Percentiles rank a stretch among this genome's conserved stretches.
Conservation (phyloP, 352 stramenopile species). For the Phytopythium sindhum region DNA sequence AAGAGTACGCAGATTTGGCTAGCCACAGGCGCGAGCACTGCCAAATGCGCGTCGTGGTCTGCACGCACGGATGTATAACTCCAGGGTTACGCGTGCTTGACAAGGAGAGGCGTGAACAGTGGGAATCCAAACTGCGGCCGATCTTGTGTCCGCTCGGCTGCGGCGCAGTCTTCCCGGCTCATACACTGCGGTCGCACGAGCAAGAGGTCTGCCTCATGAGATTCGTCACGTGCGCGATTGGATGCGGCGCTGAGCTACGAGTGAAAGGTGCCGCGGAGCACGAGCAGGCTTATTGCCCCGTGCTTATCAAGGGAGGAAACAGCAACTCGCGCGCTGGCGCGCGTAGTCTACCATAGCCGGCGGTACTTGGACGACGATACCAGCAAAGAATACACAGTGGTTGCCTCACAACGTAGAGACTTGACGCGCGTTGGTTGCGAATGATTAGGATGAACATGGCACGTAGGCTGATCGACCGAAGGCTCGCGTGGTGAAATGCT, state of each 20-base stretch:
- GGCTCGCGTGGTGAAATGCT: too few relatives aligned
- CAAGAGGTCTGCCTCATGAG: constrained; percentile 49
- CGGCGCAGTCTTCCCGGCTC: constrained; percentile 39
- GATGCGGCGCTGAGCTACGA: constrained; percentile 60
- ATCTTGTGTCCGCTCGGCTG: constrained; percentile 74
- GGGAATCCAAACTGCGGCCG: constrained; percentile 52
- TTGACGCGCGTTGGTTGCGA: too few relatives aligned
- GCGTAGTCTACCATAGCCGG: not conserved
- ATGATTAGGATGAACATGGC: too few relatives aligned
- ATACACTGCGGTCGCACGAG: constrained; percentile 54
- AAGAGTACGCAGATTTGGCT: constrained; percentile 28
- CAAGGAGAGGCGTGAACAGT: constrained; percentile 49
- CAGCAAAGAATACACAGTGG: too few relatives aligned
- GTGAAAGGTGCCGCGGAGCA: constrained; percentile 56
- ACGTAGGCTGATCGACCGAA: too few relatives aligned
- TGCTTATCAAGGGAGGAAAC: too few relatives aligned
- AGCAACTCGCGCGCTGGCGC: not conserved
- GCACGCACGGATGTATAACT: constrained; percentile 43
- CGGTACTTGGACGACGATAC: too few relatives aligned
- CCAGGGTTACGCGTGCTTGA: constrained; percentile 51
- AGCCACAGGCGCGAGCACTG: constrained; percentile 45
- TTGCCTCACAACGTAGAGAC: too few relatives aligned
- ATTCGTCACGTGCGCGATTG: constrained; percentile 43
- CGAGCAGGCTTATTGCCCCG: constrained; percentile 34
- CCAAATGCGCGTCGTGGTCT: constrained; percentile 57